Evolutionary conservation across 2,329 filamentous ascomycete genomes (phyloP).

Genomic region (Talaromyces sp.): DNA sequence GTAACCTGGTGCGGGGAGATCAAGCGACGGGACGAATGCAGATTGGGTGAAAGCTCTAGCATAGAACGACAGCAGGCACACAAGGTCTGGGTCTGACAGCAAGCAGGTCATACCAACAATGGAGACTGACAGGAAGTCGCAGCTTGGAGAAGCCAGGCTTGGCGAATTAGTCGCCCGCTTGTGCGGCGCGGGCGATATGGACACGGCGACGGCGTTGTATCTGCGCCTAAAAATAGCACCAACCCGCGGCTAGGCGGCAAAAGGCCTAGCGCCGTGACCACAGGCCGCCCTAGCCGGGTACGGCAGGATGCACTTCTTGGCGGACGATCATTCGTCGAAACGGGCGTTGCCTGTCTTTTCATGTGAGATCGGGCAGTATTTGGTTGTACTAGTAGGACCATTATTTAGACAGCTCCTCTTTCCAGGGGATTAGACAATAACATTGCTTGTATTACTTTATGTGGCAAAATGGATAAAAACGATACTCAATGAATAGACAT

Average conservation of each 20-base stretch:
- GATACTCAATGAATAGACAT: too few species aligned
- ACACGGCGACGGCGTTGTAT: not conserved
- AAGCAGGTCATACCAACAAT: not conserved
- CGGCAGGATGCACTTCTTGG: not conserved
- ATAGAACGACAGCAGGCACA: not conserved
- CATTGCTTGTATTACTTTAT: too few species aligned
- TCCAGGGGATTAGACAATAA: too few species aligned
- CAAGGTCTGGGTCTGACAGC: not conserved
- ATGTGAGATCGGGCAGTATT: not conserved
- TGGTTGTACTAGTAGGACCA: too few species aligned
- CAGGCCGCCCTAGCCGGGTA: not conserved
- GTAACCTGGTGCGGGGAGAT: not conserved
- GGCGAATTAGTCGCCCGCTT: not conserved
- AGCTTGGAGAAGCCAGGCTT: not conserved
- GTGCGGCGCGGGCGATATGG: not conserved
- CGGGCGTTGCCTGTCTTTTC: not conserved
- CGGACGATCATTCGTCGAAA: not conserved
- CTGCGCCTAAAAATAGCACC: not conserved
- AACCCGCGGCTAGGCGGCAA: not conserved
- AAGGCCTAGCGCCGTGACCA: not conserved
- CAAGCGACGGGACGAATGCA: not conserved
- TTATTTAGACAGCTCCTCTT: too few species aligned
- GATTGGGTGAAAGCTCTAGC: not conserved
- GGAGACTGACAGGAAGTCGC: not conserved
- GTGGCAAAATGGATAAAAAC: too few species aligned